A percentile compares a stretch with the other conserved stretches of the same genome.
phyloP scores from a whole-genome alignment of 1,284 basidiomycete genomes.

The Fomitopsis betulina region DNA sequence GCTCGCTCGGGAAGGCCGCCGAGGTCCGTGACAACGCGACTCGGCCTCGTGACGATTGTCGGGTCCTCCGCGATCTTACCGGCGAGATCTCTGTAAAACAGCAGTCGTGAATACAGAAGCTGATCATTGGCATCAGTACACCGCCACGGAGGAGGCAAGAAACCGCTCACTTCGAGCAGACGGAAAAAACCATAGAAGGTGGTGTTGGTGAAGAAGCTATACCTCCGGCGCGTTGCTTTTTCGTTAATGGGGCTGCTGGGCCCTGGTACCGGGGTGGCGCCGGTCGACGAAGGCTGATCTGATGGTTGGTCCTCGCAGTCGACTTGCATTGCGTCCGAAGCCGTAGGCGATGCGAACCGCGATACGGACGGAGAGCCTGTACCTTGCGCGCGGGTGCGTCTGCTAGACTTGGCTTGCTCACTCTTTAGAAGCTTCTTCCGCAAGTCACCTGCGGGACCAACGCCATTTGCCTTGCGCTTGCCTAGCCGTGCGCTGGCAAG shows the following conservation, averaged over 20 bases:
- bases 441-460: constrained; percentile 52
- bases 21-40: constrained; percentile 29
- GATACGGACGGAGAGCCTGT: constrained; percentile 36
- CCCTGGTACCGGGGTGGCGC: not conserved
- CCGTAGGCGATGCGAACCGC: constrained; percentile 53
- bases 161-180: constrained; percentile 66
- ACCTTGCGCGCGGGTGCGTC: constrained; percentile 53
- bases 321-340: constrained; percentile 39
- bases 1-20: constrained; percentile 27
- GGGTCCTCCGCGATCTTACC: constrained; percentile 39
- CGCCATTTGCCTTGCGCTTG: constrained; percentile 33
- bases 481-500: constrained; percentile 34
- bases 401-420: constrained; percentile 67
- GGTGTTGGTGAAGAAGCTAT: constrained; percentile 87
- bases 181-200: constrained; percentile 85
- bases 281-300: constrained; percentile 10
- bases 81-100: constrained; percentile 71
- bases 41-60: constrained; percentile 20
- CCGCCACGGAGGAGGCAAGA: not conserved
- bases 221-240: constrained; percentile 39
- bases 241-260: constrained; percentile 11
- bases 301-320: constrained; percentile 20
- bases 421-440: constrained; percentile 74
- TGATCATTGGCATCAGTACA: constrained; percentile 27
- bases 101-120: constrained; percentile 85